These are phyloP conservation scores for Jasminum sambac DNA, from an alignment of 257 asterid genomes.

Conservation along the genomic window DNA sequence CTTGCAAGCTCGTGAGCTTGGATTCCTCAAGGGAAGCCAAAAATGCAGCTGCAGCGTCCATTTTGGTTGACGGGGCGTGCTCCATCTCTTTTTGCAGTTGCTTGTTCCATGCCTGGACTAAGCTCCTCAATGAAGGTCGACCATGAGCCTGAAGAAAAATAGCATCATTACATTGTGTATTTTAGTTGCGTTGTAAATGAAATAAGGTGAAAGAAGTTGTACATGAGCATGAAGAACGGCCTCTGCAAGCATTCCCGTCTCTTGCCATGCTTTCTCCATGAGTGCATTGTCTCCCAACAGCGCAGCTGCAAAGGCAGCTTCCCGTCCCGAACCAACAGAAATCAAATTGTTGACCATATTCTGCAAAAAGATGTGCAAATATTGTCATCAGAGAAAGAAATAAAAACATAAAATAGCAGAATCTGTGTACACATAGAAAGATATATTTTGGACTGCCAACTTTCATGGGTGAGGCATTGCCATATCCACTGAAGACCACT, in stretches of 20 bases:
- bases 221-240: constrained; percentile 97
- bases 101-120: constrained; percentile 94
- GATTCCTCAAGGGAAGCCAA: constrained; percentile 96
- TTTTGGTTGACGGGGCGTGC: constrained; percentile 64
- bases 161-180: constrained; percentile 16
- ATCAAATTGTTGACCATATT: constrained; percentile 81
- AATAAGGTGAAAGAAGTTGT: constrained; percentile 21
- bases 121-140: constrained; percentile 78
- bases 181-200: constrained; percentile 13
- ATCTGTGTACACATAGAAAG: not conserved
- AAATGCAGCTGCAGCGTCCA: constrained; percentile 93
- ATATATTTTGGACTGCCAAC: not conserved
- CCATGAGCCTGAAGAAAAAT: constrained; percentile 78
- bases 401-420: not conserved
- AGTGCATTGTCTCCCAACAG: constrained; percentile 92
- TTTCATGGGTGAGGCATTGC: not conserved
- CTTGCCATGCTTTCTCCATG: constrained; percentile 98
- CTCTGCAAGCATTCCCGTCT: constrained; percentile 99
- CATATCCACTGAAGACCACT: not conserved
- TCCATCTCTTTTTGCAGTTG: constrained; percentile 83
- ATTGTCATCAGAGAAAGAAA: not conserved
- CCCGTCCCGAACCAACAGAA: constrained; percentile 91
- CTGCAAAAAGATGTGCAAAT: constrained; percentile 43
- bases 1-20: constrained; percentile 87
- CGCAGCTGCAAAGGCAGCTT: constrained; percentile 97